Evolutionary conservation across 805 yeast species (phyloP).

Genomic region (Blastobotrys attinorum): DNA sequence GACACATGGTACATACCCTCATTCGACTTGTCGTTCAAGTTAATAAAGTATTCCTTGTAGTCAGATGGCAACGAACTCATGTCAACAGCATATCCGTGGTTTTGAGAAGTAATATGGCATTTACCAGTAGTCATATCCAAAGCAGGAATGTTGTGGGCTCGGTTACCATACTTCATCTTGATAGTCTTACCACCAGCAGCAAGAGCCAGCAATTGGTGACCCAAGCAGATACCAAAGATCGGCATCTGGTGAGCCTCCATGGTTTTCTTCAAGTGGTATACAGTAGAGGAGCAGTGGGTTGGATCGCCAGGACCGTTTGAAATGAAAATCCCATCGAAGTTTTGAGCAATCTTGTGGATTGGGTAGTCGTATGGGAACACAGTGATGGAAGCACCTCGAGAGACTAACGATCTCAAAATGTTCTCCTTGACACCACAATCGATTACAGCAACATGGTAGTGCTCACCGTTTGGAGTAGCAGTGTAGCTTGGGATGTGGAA

Average conservation of each 20-base stretch:
- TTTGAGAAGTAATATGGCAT: conserved; percentile 97
- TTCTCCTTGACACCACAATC: conserved; percentile 99
- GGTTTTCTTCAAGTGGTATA: conserved; percentile 61
- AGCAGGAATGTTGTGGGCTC: conserved; percentile 98
- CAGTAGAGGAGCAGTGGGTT: conserved; percentile 76
- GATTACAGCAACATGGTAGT: conserved; percentile 79
- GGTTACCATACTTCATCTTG: conserved; percentile 94
- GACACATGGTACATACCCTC: conserved; percentile 92
- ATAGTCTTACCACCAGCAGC: conserved; percentile 91
- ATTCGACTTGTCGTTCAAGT: conserved; percentile 90
- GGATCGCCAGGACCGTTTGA: conserved; percentile 99
- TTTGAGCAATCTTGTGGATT: conserved; percentile 79
- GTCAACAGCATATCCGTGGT: conserved; percentile 98
- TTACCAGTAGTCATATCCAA: conserved; percentile 82
- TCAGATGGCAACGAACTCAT: conserved; percentile 62
- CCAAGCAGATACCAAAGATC: conserved; percentile 94
- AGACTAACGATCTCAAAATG: conserved; percentile 85
- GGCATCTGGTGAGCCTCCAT: conserved; percentile 69
- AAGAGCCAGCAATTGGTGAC: conserved; percentile 92
- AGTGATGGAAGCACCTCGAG: conserved; percentile 93
- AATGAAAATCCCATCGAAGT: conserved; percentile 90
- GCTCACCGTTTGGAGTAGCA: conserved; percentile 34
- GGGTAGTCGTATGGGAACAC: conserved; percentile 97
- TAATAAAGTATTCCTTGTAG: conserved; percentile 83
- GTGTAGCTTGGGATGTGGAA: conserved; percentile 69